Base-by-base conservation (phyloP, 208 protist species). In the Blechomonas ayalai region DNA sequence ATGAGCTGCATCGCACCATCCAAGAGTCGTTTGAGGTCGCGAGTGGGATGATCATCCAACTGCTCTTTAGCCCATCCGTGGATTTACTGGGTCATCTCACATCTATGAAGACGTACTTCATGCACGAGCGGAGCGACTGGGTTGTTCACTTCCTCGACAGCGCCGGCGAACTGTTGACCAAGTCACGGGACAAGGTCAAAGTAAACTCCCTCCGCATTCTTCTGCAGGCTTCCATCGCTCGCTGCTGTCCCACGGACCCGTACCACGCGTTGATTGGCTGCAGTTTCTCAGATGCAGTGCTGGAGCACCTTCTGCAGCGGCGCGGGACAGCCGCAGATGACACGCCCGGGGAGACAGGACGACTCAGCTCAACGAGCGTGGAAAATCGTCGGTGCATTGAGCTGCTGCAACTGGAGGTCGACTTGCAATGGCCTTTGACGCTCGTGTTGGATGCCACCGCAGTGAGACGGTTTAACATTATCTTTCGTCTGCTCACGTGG, bases 121-220 rank as follows among this genome's bases (percentile, higher is more conserved):
- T 93, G 19, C 84, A 93, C 26, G 62, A 69, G 27, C 76, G 80
- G 27, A 70, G 84, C 5, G 84, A 93, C 52, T 93, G 81, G 74
- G 39, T 93, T 1, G 70, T 82, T 10, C 74, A 86, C 47, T 90
- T 93, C 50, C 69, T 93, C 35, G 80, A 93, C 52, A 90, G 61
- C 59, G 77, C 84, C 1, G 73, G 85, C 40, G 69, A 48, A 10
- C 63, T 90, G 6, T 68, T 93, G 3, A 27, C 50, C 26, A 73
- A 73, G 33, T 70, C 80, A 26, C 60, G 64, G 1, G 63, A 82
- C 33, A 59, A 69, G 20, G 77, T 89, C 8, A 83, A 82, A 35
- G 64, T 59, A 20, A 67, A 93, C 59, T 87, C 84, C n/a, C 54
- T 93, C 42, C 67, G 73, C 19, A 73, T 93, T 16, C 54, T 88